Base-by-base conservation (phyloP, 768 basidiomycete species). In the Holtermannia corniformis region DNA sequence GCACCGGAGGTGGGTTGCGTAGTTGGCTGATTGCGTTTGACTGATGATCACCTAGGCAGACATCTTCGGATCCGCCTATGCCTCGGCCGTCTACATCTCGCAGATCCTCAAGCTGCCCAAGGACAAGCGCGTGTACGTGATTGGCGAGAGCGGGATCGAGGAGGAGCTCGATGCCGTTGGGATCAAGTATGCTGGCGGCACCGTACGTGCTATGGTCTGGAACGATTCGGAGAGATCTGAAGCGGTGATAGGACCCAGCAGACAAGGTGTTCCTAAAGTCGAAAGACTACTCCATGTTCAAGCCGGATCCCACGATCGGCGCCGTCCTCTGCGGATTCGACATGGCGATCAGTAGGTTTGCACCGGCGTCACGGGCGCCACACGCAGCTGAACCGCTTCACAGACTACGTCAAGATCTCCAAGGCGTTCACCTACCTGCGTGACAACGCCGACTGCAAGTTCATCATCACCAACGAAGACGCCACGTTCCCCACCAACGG, bases 291-390 rank as follows among this genome's bases (percentile, higher is more conserved):
- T 78, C 76, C 2, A 74, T 48, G 3, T 66, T 75, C 58, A 60
- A 80, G 32, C 58, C 60, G 4, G 93, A 96, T 70, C 81, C 85
- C 5, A 75, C 78, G 48, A 82, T 99, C 47, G 85, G 79, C n/a
- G 92, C 87, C 10, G 93, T 99, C 13, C 77, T 97, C n/a, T 92
- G 90, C 68, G 93, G 93, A 1, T 79, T 92, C 22, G 93, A 96
- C 73, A 79, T 78, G 21, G 76, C 78, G 60, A 78, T 95, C 68
- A 95, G 70, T 70, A 45, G 55, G 70, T 61, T 2, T 0, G 23
- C 22, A 27, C 28, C 43, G 12, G 41, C 21, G 22, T 3, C 23
- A 19, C 11, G 50, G 50, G 22, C 27, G 19, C 4, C 22, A 21
- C 20, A 16, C 32, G 12, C 16, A 20, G 32, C 54, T 57, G 46